A percentile compares a stretch with the other conserved stretches of the same genome.
phyloP scores from a whole-genome alignment of 805 yeast genomes.

The Candida fluviatilis region DNA sequence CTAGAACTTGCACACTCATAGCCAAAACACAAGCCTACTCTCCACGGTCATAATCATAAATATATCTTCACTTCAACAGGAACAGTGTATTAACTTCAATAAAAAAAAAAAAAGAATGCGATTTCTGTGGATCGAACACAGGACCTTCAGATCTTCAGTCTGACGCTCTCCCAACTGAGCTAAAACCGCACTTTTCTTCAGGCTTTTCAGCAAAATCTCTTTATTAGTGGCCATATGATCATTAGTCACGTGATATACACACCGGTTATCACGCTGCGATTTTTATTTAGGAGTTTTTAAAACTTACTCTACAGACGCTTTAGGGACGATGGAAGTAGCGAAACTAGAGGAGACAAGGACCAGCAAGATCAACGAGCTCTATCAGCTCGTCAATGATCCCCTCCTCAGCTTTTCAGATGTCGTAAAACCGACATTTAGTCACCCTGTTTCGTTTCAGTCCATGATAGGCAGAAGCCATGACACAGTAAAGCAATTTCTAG shows the following conservation, averaged over 20 bases:
- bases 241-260: conserved; percentile 18
- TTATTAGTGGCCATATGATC: background rate
- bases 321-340: background rate
- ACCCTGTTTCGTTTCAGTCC: background rate
- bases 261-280: conserved; percentile 18
- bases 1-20: too few relatives aligned
- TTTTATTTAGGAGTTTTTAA: conserved; percentile 1
- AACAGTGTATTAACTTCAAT: background rate
- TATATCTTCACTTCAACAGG: background rate
- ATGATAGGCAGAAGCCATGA: background rate
- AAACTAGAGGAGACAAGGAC: background rate
- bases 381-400: conserved; percentile 4
- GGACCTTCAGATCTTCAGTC: conserved; percentile 65
- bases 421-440: background rate
- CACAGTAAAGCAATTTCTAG: background rate
- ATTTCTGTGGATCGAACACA: conserved; percentile 83
- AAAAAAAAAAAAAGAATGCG: conserved; percentile 36
- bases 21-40: too few relatives aligned
- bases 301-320: background rate
- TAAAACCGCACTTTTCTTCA: conserved; percentile 4
- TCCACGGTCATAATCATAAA: background rate
- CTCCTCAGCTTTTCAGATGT: conserved; percentile 1
- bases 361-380: conserved; percentile 3
- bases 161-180: conserved; percentile 7
- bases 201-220: too few relatives aligned